These are phyloP conservation scores for Teunomyces kruisii DNA, from an alignment of 805 yeast genomes.

Conservation along the genomic window DNA sequence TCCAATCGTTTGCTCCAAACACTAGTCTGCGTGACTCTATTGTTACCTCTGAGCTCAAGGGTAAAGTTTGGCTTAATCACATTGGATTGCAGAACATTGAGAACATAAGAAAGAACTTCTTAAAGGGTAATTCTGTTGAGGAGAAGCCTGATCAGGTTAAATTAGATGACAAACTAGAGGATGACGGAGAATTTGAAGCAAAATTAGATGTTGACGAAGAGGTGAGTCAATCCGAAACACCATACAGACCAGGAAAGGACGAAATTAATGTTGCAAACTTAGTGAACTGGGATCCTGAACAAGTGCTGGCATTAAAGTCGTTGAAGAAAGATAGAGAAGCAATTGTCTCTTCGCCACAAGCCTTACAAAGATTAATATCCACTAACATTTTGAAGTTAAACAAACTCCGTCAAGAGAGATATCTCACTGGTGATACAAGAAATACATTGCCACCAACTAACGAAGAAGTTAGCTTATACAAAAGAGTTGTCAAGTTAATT, in stretches of 20 bases:
- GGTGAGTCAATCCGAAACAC: constrained; percentile 3
- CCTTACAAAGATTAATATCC: constrained; percentile 36
- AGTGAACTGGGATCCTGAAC: constrained; percentile 36
- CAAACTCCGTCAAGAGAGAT: constrained; percentile 42
- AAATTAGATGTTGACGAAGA: constrained; percentile 8
- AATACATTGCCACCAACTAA: constrained; percentile 25
- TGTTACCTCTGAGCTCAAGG: constrained; percentile 30
- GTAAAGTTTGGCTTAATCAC: constrained; percentile 40
- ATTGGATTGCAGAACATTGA: constrained; percentile 34
- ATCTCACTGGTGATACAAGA: constrained; percentile 25
- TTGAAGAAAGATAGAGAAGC: constrained; percentile 24
- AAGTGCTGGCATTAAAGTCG: constrained; percentile 20
- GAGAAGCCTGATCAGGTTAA: constrained; percentile 6
- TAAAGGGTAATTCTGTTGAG: constrained; percentile 6
- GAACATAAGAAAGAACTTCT: constrained; percentile 21
- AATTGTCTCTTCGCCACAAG: constrained; percentile 25
- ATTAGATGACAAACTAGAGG: constrained; percentile 13
- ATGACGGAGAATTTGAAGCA: constrained; percentile 10
- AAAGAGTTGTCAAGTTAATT: constrained; percentile 28
- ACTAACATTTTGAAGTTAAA: constrained; percentile 32
- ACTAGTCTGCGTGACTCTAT: constrained; percentile 34
- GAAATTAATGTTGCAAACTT: constrained; percentile 32
- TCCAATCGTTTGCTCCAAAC: constrained; percentile 37
- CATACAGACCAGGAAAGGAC: constrained; percentile 3
- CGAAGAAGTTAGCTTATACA: constrained; percentile 28